phyloP scores from a whole-genome alignment of 768 basidiomycete species.

The Serendipita vermifera region DNA sequence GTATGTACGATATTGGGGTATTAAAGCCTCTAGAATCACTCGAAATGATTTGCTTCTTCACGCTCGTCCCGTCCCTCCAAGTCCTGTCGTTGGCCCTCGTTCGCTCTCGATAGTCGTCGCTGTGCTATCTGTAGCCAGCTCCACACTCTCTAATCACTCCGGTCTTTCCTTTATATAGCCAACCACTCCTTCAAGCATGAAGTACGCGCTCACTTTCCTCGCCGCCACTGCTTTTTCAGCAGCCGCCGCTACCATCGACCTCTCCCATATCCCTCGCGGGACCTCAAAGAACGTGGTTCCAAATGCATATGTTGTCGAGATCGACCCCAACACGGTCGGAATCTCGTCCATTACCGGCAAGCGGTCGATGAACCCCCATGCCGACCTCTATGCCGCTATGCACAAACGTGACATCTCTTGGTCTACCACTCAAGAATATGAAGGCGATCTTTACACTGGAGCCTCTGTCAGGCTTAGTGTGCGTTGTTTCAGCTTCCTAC shows the following conservation, averaged over 20 bases:
- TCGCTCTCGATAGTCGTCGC: not conserved
- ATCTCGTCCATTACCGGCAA: not conserved
- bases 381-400: conserved; percentile 18
- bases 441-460: conserved; percentile 20
- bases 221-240: not conserved
- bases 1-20: too few species aligned
- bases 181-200: conserved; percentile 7
- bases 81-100: not conserved
- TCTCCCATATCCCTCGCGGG: not conserved
- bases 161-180: not conserved
- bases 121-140: conserved; percentile 2
- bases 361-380: conserved; percentile 15
- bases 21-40: too few species aligned
- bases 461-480: conserved; percentile 20
- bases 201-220: not conserved
- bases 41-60: too few species aligned
- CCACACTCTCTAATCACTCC: conserved; percentile 3
- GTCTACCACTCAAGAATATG: conserved; percentile 20
- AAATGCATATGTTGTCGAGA: conserved; percentile 20
- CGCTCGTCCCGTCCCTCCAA: too few species aligned
- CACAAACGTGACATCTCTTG: conserved; percentile 17
- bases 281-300: conserved; percentile 16
- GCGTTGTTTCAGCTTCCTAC: conserved; percentile 12
- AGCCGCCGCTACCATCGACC: not conserved
- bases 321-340: not conserved